A percentile compares a stretch with the other conserved stretches of the same genome.
Conservation (phyloP, 331 rosid genomes). For the Acacia concinna region DNA sequence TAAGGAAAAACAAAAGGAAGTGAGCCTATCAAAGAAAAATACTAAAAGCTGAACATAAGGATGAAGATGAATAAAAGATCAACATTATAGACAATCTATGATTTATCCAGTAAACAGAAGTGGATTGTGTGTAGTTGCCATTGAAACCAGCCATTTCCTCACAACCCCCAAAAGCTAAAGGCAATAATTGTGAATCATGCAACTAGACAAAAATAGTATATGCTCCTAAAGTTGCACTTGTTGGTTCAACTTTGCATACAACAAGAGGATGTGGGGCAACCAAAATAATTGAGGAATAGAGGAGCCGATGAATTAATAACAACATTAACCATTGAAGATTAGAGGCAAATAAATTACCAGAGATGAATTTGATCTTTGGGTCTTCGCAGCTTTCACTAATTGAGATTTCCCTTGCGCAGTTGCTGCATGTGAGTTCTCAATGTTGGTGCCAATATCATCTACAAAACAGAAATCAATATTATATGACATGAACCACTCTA, state of each 20-base stretch:
- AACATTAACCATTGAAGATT: not conserved
- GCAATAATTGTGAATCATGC: constrained; percentile 5
- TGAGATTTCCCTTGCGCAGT: constrained; percentile 82
- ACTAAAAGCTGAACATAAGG: not conserved
- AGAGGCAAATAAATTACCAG: constrained; percentile 57
- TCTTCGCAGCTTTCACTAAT: constrained; percentile 84
- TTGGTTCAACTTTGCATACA: not conserved
- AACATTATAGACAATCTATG: constrained; percentile 6
- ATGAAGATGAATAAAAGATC: not conserved
- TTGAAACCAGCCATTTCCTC: not conserved
- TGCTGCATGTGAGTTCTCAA: constrained; percentile 84
- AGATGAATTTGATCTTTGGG: constrained; percentile 93
- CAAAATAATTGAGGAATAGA: not conserved
- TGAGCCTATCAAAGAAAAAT: not conserved
- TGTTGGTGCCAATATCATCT: constrained; percentile 92
- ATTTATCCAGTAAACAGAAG: not conserved
- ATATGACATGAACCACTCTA: constrained; percentile 32
- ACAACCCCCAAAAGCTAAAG: not conserved
- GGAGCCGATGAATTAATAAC: not conserved
- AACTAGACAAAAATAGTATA: constrained; percentile 5
- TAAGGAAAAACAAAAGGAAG: constrained; percentile 8
- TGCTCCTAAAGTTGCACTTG: not conserved
- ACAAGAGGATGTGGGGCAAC: not conserved
- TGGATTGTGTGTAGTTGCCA: not conserved
- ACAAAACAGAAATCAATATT: constrained; percentile 32